Percentiles rank a stretch among this genome's conserved stretches.
These are phyloP conservation scores for Persicaria tinctoria DNA, from an alignment of 148 eudicot genomes.

Conservation along the genomic window DNA sequence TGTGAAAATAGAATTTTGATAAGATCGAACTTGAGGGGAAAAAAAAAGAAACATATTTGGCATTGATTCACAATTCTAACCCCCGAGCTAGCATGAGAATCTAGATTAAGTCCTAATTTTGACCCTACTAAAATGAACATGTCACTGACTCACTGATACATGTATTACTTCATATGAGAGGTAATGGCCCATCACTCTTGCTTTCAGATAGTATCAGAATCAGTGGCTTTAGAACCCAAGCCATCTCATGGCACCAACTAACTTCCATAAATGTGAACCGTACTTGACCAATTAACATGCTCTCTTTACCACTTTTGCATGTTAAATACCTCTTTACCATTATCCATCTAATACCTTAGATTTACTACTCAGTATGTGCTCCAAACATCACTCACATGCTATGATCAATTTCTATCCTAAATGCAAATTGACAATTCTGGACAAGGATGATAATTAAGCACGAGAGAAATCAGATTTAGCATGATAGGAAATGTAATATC, in stretches of 20 bases:
- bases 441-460: not conserved
- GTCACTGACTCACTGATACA: not conserved
- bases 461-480: not conserved
- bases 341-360: too few species aligned
- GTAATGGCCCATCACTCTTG: not conserved
- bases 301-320: too few species aligned
- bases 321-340: too few species aligned
- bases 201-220: not conserved
- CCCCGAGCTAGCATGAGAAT: not conserved
- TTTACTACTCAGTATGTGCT: too few species aligned
- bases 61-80: not conserved
- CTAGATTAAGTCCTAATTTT: not conserved
- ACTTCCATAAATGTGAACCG: not conserved
- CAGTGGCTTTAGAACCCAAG: not conserved
- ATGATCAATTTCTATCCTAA: not conserved
- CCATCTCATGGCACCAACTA: not conserved
- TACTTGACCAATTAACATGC: not conserved
- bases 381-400: not conserved
- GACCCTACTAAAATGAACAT: not conserved
- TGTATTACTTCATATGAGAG: not conserved
- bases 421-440: not conserved
- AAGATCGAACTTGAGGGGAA: not conserved
- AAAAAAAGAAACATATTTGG: not conserved
- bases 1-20: not conserved
- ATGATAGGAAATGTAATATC: not conserved